Evolutionary conservation across 495 filamentous ascomycete genomes (phyloP).

Genomic region (Podospora pseudopauciseta): DNA sequence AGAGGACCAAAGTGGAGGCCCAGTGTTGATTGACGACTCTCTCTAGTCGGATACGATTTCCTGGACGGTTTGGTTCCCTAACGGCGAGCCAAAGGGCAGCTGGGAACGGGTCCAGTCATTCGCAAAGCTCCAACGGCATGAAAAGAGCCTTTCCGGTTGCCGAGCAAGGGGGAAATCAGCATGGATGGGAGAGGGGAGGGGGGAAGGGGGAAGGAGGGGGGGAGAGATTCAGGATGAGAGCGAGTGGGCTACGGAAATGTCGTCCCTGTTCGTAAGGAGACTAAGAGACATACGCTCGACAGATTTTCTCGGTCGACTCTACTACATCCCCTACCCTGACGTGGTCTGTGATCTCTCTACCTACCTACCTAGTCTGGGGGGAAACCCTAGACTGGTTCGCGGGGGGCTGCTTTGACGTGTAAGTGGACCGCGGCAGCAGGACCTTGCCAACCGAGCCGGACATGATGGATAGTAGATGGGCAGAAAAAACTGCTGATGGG

Average conservation of each 20-base stretch:
- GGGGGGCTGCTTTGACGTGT: conserved; percentile 16
- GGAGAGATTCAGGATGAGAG: conserved; percentile 9
- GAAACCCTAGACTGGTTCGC: conserved; percentile 5
- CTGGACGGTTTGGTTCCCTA: conserved; percentile 13
- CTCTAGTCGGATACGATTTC: conserved; percentile 11
- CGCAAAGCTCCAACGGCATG: conserved; percentile 18
- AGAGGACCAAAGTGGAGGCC: conserved; percentile 20
- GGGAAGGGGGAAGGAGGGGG: too few relatives aligned
- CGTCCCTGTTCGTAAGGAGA: background rate
- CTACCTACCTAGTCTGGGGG: background rate
- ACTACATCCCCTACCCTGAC: conserved; percentile 12
- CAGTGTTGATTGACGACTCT: conserved; percentile 10
- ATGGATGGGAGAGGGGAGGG: conserved; percentile 15
- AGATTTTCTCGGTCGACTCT: background rate
- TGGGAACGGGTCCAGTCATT: conserved; percentile 22
- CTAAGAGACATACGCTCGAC: background rate
- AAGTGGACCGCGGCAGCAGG: conserved; percentile 18
- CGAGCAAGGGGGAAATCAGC: conserved; percentile 22
- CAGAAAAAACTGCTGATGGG: conserved; percentile 10
- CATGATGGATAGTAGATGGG: background rate
- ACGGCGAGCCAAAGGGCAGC: conserved; percentile 18
- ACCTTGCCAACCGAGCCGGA: conserved; percentile 7
- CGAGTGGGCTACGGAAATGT: background rate
- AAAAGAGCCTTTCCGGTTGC: conserved; percentile 25
- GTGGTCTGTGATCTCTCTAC: background rate